These are phyloP conservation scores for Gossypium herbaceum DNA, from an alignment of 345 rosid species.

Conservation along the genomic window DNA sequence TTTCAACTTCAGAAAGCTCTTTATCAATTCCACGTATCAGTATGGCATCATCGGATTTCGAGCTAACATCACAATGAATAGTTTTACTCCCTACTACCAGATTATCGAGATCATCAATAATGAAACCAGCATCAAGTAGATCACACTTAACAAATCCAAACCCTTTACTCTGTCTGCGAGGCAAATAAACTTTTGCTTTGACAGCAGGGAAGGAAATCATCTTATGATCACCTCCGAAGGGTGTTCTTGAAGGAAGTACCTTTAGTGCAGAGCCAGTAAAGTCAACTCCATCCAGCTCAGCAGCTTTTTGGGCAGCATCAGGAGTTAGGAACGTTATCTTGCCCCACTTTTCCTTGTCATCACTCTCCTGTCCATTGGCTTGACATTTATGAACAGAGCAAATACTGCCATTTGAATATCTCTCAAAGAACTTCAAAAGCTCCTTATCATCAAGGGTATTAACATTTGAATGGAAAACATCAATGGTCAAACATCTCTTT, in stretches of 20 bases:
- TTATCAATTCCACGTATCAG: constrained; percentile 51
- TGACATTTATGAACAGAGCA: constrained; percentile 52
- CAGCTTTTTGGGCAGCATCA: constrained; percentile 65
- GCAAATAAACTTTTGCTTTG: constrained; percentile 69
- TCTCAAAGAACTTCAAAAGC: constrained; percentile 61
- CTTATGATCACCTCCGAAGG: constrained; percentile 43
- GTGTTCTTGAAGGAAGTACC: constrained; percentile 44
- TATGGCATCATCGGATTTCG: constrained; percentile 29
- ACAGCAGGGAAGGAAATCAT: constrained; percentile 60
- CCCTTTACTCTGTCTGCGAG: constrained; percentile 62
- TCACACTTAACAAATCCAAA: constrained; percentile 48
- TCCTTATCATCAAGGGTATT: constrained; percentile 59
- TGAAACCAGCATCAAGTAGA: constrained; percentile 34
- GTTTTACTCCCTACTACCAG: constrained; percentile 44
- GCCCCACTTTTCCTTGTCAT: constrained; percentile 70
- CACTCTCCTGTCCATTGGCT: constrained; percentile 39
- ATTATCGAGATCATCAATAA: constrained; percentile 38
- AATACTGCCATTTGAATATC: constrained; percentile 48
- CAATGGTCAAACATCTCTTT: constrained; percentile 58
- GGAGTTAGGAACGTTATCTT: constrained; percentile 75
- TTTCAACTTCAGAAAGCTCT: constrained; percentile 60
- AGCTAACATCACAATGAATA: constrained; percentile 38
- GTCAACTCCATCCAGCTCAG: constrained; percentile 46
- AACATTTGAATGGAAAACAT: constrained; percentile 47
- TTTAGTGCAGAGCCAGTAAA: constrained; percentile 55